These are phyloP conservation scores for Rubia tinctorum DNA, from an alignment of 305 asterid species.

Conservation along the genomic window DNA sequence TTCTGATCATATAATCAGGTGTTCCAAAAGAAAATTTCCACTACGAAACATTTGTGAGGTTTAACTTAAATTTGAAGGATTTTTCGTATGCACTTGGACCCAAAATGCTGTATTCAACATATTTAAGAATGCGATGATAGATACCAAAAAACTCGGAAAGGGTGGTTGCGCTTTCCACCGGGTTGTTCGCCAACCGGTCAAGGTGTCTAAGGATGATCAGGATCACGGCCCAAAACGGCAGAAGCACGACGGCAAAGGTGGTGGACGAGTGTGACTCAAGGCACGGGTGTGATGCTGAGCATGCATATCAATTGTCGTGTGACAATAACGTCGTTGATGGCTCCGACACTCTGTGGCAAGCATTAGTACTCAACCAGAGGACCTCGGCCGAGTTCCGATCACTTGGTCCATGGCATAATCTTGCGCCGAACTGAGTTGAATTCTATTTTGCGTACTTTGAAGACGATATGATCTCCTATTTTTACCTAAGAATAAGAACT, in stretches of 20 bases:
- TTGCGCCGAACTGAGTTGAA: neutral
- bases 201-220: conserved; percentile 29
- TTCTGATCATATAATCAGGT: no score
- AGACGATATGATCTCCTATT: no score
- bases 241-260: conserved; percentile 36
- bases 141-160: conserved; percentile 29
- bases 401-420: conserved; percentile 34
- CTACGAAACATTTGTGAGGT: no score
- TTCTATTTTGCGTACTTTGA: no score
- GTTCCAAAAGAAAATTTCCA: no score
- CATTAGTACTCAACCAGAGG: conserved; percentile 27
- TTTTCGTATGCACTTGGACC: no score
- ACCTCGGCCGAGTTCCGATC: conserved; percentile 24
- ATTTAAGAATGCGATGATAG: conserved; percentile 32
- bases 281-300: conserved; percentile 37
- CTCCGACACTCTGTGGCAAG: conserved; percentile 43
- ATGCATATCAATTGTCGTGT: conserved; percentile 34
- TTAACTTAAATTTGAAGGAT: no score
- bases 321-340: conserved; percentile 38
- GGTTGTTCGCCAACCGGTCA: conserved; percentile 38
- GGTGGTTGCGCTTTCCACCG: conserved; percentile 42
- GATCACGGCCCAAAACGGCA: conserved; percentile 28
- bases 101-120: no score
- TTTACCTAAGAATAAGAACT: no score
- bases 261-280: conserved; percentile 56